Base-by-base conservation (phyloP, 306 rosid species). In the Trifolium fragiferum region DNA sequence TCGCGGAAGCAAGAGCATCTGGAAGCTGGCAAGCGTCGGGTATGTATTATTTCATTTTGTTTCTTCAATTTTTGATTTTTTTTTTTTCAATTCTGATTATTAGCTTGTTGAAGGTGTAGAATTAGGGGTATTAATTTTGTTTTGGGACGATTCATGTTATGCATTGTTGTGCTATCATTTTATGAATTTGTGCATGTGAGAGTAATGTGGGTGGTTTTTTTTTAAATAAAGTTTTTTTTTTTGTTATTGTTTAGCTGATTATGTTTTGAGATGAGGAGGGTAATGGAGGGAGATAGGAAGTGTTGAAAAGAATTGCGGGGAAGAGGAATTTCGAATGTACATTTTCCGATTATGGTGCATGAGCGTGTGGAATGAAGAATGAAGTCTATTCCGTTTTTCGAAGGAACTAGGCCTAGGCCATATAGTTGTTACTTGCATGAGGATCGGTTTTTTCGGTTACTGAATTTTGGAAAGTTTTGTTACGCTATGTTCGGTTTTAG, bases 11-110 rank as follows among this genome's bases (percentile, higher is more conserved):
- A 87, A 69, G 96, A 92, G 82, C 96, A 85, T 87, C 92, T 95
- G 77, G 89, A 89, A 85, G 99, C 98, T 78, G 99, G 99, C 69
- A 95, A 89, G 83, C 95, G 95, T 57, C 89, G 95, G 92, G 99
- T 94, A 84, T 8, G 82, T 66, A 51, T 86, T 79, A 33, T 37
- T 37, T 35, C n/a, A 32, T 76, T 68, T 32, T 32, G 2, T 60
- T 38, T 41, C n/a, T 16, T 41, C 35, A 40, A 19, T 54, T 11
- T 40, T 50, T 19, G 2, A 43, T 27, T 35, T n/a, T n/a, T n/a
- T n/a, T n/a, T n/a, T n/a, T n/a, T 23, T 73, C n/a, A 6, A 55
- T 66, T 60, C 40, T 61, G 15, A 12, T 47, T 58, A n/a, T 23
- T 27, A 40, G 43, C 21, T 78, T 44, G 2, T 12, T 44, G 5